phyloP scores from a whole-genome alignment of 371 early-diverging fungal species.

The Zychaea mexicana region DNA sequence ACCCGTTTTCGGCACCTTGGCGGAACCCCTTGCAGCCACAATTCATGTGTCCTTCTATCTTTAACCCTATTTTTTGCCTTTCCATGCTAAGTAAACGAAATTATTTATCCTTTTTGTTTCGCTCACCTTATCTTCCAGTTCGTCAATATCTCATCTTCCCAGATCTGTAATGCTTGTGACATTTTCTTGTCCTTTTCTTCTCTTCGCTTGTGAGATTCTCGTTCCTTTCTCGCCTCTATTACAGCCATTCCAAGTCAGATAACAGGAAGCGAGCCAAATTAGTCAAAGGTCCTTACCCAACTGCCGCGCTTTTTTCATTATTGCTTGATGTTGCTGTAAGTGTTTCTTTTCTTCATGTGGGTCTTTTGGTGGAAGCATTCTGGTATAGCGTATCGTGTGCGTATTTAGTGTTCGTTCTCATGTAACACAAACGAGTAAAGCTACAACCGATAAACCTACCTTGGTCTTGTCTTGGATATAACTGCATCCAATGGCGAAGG shows the following conservation, averaged over 20 bases:
- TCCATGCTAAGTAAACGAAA: background rate
- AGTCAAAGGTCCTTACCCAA: conserved; percentile 17
- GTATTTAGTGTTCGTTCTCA: background rate
- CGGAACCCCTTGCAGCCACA: conserved; percentile 52
- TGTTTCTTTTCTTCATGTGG: conserved; percentile 53
- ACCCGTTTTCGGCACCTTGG: conserved; percentile 48
- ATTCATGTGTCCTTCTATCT: conserved; percentile 31
- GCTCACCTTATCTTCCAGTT: conserved; percentile 40
- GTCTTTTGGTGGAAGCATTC: conserved; percentile 54
- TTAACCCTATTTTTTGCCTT: conserved; percentile 14
- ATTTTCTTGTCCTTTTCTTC: conserved; percentile 28
- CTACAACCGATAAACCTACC: conserved; percentile 24
- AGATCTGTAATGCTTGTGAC: conserved; percentile 26
- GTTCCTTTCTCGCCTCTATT: conserved; percentile 40
- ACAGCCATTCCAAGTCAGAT: no score
- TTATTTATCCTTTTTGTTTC: background rate
- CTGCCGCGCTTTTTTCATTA: conserved; percentile 53
- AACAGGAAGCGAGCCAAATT: background rate
- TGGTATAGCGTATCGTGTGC: background rate
- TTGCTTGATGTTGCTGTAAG: conserved; percentile 47
- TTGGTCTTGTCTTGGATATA: conserved; percentile 52
- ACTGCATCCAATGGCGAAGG: conserved; percentile 50
- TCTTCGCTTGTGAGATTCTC: conserved; percentile 20
- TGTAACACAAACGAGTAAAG: background rate
- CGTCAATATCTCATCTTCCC: conserved; percentile 50